These are phyloP conservation scores for Thermothelomyces thermophilus DNA, from an alignment of 2,329 filamentous ascomycete species.

Conservation along the genomic window DNA sequence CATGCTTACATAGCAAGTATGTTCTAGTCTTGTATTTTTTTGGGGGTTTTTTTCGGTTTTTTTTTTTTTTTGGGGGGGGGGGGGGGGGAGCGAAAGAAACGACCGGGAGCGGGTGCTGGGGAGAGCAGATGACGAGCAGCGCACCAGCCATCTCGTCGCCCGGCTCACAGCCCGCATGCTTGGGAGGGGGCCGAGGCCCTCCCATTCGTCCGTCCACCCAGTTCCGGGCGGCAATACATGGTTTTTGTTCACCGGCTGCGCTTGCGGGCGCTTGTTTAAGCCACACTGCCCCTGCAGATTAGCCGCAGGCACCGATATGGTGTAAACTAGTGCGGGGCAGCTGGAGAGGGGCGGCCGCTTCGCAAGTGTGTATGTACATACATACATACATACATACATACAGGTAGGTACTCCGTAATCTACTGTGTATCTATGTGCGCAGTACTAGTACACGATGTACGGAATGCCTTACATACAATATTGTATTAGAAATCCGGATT, in stretches of 20 bases:
- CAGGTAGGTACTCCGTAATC: too few relatives aligned
- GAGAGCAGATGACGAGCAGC: background rate
- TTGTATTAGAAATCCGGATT: too few relatives aligned
- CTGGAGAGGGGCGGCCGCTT: too few relatives aligned
- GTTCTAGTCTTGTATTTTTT: too few relatives aligned
- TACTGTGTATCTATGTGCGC: too few relatives aligned
- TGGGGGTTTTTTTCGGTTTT: too few relatives aligned
- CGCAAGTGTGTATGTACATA: too few relatives aligned
- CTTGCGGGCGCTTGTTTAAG: constrained; percentile 12
- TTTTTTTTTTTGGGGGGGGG: too few relatives aligned
- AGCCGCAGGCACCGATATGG: constrained; percentile 15
- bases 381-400: too few relatives aligned
- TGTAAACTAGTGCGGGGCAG: constrained; percentile 1
- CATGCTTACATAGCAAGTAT: too few relatives aligned
- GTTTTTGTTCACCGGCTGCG: background rate
- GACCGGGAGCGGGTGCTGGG: background rate
- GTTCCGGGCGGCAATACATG: background rate
- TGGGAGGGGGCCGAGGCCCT: background rate
- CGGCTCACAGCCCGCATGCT: constrained; percentile 3
- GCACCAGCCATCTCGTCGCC: background rate
- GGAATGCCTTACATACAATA: too few relatives aligned
- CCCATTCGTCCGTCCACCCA: constrained; percentile 2
- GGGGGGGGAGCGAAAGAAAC: background rate
- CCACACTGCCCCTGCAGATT: constrained; percentile 10
- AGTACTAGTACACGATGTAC: too few relatives aligned